Evolutionary conservation across 2,329 filamentous ascomycete species (phyloP).

Genomic region (Penicillium expansum): DNA sequence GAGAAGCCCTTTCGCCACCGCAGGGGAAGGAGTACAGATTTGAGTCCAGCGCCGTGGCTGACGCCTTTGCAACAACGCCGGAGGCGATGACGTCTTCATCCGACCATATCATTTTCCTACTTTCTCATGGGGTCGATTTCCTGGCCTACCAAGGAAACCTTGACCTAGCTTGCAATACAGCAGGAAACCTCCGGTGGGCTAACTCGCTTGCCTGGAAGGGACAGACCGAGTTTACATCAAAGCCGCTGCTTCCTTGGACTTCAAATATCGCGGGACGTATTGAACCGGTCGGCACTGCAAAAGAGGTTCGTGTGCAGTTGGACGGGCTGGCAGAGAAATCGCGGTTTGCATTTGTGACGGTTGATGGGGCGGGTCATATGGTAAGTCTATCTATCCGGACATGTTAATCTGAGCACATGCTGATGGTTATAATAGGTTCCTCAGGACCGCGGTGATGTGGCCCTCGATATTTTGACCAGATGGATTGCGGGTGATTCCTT

Average conservation of each 20-base stretch:
- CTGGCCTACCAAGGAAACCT: constrained; percentile 28
- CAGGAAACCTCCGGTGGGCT: constrained; percentile 25
- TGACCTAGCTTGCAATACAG: constrained; percentile 29
- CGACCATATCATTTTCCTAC: constrained; percentile 14
- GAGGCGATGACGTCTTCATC: constrained; percentile 10
- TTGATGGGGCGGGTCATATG: constrained; percentile 14
- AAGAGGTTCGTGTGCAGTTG: constrained; percentile 10
- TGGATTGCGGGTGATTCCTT: background rate
- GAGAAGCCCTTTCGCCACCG: constrained; percentile 18
- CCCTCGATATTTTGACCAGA: background rate
- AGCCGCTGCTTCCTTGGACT: constrained; percentile 18
- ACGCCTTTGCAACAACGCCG: constrained; percentile 13
- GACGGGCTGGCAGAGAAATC: background rate
- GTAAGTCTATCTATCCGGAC: background rate
- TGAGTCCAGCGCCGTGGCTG: constrained; percentile 5
- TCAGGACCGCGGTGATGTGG: background rate
- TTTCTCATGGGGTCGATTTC: constrained; percentile 19
- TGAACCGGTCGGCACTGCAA: constrained; percentile 11
- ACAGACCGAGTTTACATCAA: constrained; percentile 21
- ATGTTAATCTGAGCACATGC: background rate
- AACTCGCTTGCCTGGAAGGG: constrained; percentile 26
- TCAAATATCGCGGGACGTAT: constrained; percentile 9
- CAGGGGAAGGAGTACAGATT: constrained; percentile 12
- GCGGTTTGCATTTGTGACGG: constrained; percentile 15
- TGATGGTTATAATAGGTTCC: background rate